phyloP scores from a whole-genome alignment of 805 yeast genomes.

The Kazachstania kunashirensis region DNA sequence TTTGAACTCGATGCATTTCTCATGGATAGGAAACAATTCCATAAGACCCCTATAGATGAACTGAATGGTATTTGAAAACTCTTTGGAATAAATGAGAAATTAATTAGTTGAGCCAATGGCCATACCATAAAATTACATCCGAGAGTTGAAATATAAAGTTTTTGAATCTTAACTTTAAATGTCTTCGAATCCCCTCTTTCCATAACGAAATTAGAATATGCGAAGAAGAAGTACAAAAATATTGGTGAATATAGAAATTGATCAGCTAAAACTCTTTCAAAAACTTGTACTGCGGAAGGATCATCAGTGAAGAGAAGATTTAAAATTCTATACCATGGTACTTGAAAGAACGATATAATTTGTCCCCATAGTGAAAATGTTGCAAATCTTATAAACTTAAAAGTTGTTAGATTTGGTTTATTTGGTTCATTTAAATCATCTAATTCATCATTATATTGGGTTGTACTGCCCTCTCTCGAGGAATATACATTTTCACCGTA shows the following conservation, averaged over 20 bases:
- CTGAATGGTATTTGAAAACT: conserved; percentile 84
- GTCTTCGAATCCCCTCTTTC: conserved; percentile 65
- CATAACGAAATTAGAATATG: conserved; percentile 71
- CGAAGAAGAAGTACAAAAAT: conserved; percentile 68
- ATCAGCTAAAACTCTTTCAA: conserved; percentile 81
- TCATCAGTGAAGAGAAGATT: conserved; percentile 70
- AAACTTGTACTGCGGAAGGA: conserved; percentile 74
- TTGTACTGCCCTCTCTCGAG: not conserved
- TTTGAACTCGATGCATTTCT: conserved; percentile 45
- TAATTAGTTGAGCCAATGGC: conserved; percentile 74
- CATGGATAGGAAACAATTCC: conserved; percentile 90
- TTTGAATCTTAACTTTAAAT: conserved; percentile 51
- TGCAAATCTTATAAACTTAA: conserved; percentile 58
- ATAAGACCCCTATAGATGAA: conserved; percentile 73
- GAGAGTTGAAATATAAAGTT: conserved; percentile 57
- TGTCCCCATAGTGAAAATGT: conserved; percentile 87
- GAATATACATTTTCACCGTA: conserved; percentile 15
- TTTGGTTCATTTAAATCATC: not conserved
- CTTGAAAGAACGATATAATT: conserved; percentile 70
- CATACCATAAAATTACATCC: conserved; percentile 65
- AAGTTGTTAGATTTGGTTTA: conserved; percentile 20
- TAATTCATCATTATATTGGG: not conserved
- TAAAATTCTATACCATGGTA: conserved; percentile 79
- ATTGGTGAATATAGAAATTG: conserved; percentile 86
- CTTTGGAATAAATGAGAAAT: conserved; percentile 60